These are phyloP conservation scores for Fraxinus dipetala DNA, from an alignment of 305 asterid genomes.

Conservation along the genomic window DNA sequence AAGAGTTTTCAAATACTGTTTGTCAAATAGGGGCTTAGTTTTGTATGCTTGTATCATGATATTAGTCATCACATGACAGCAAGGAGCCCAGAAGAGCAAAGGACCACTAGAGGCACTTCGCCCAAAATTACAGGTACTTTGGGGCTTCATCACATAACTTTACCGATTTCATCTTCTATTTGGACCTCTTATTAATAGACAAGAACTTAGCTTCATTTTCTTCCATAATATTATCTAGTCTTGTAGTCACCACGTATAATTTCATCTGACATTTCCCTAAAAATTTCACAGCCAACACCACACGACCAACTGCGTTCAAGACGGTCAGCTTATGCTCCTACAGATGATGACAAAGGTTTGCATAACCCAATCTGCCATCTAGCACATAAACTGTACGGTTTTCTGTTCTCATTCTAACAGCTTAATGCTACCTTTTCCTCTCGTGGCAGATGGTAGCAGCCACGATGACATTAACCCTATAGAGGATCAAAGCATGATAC, in stretches of 20 bases:
- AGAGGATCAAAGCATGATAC: conserved; percentile 11
- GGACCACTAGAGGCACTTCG: conserved; percentile 74
- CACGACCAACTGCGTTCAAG: conserved; percentile 60
- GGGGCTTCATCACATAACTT: neutral
- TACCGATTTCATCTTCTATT: neutral
- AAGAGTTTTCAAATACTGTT: too few species aligned
- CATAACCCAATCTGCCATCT: neutral
- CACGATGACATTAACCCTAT: conserved; percentile 2
- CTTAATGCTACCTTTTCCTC: neutral
- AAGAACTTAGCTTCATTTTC: neutral
- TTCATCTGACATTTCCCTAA: neutral
- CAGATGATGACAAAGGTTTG: conserved; percentile 49
- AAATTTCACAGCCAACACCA: conserved; percentile 59
- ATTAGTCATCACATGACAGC: conserved; percentile 27
- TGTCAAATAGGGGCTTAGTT: neutral
- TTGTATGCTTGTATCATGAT: neutral
- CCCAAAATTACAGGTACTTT: conserved; percentile 71
- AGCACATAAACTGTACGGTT: neutral
- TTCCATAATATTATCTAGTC: neutral
- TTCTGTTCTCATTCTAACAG: neutral
- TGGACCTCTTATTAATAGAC: neutral
- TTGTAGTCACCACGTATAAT: neutral
- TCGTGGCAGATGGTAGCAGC: conserved; percentile 25
- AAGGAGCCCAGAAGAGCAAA: conserved; percentile 62
- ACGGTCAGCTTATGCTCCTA: conserved; percentile 54